A percentile compares a stretch with the other conserved stretches of the same genome.
Evolutionary conservation across 805 yeast species (phyloP).

Genomic region (Candida takata): DNA sequence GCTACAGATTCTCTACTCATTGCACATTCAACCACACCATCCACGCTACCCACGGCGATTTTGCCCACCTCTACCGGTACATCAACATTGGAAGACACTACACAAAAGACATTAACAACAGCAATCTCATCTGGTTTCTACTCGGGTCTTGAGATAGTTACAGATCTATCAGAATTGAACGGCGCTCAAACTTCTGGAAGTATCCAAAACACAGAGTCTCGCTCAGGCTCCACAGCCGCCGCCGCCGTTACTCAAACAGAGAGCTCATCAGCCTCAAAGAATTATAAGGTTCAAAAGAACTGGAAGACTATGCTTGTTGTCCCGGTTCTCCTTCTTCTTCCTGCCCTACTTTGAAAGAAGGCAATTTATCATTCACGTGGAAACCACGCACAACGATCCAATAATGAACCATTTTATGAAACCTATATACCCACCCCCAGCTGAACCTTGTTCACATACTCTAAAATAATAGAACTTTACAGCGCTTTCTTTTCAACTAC

Average conservation of each 20-base stretch:
- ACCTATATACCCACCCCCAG: no score
- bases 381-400: no score
- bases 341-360: neutral
- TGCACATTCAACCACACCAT: slow-evolving; percentile 3
- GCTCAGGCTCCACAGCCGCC: no score
- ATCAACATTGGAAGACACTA: neutral
- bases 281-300: neutral
- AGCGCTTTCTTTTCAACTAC: no score
- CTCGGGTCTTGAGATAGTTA: slow-evolving; percentile 14
- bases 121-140: slow-evolving; percentile 15
- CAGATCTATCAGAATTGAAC: slow-evolving; percentile 12
- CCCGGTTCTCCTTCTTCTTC: neutral
- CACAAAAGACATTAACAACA: slow-evolving; percentile 1
- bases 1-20: slow-evolving; percentile 10
- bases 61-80: slow-evolving; percentile 3
- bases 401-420: no score
- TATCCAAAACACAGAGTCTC: neutral
- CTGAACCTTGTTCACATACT: no score
- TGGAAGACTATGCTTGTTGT: slow-evolving; percentile 1
- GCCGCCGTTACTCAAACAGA: no score
- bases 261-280: neutral
- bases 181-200: neutral
- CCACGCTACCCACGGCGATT: slow-evolving; percentile 5
- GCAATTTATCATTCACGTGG: no score
- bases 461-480: no score